Evolutionary conservation across 2,329 filamentous ascomycete species (phyloP), one percentile per base, ranked within the genome.

Genomic region (Trichoderma sp.): DNA sequence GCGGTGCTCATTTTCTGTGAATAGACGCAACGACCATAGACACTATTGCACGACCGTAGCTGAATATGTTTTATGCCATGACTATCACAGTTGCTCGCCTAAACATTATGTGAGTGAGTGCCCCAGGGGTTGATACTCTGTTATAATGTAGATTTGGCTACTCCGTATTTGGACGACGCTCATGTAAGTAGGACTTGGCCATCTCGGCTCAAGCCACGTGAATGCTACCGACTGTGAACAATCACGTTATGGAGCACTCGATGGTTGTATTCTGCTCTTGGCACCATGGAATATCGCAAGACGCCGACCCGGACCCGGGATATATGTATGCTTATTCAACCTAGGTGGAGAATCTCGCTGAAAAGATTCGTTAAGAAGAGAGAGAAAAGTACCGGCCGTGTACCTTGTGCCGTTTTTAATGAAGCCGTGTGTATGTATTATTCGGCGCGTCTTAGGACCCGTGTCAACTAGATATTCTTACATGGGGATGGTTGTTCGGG

Each of bases 1-100:
- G 63, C 63, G 63, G 64, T 74, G 72, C 72, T 74, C 18, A 62
- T 62, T 73, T 74, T 38, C 63, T 66, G 60, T 74, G 71, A 72
- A 64, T 72, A 72, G 69, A 53, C 29, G 59, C 38, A 53, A 72
- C 6, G 59, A 64, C 69, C 38, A 64, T 72, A 53, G 59, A 72
- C 41, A 50, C 24, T 62, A 71, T 59, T 24, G 45, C 69, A 63
- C 35, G 56, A 64, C n/a, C 31, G 69, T 24, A 63, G 21, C 35
- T 35, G 16, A 29, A 16, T 33, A 50, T 45, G 45, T 60, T 53
- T 71, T 71, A 62, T 62, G 69, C 29, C 59, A 71, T 63, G 56
- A 67, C n/a, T 12, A 53, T 4, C 27, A 31, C 18, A 5, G 1
- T 12, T 24, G 21, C 50, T 24, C 5, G 6, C 21, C 11, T 56